These are phyloP conservation scores for Sutorius australiensis DNA, from an alignment of 768 basidiomycete species.

Conservation along the genomic window DNA sequence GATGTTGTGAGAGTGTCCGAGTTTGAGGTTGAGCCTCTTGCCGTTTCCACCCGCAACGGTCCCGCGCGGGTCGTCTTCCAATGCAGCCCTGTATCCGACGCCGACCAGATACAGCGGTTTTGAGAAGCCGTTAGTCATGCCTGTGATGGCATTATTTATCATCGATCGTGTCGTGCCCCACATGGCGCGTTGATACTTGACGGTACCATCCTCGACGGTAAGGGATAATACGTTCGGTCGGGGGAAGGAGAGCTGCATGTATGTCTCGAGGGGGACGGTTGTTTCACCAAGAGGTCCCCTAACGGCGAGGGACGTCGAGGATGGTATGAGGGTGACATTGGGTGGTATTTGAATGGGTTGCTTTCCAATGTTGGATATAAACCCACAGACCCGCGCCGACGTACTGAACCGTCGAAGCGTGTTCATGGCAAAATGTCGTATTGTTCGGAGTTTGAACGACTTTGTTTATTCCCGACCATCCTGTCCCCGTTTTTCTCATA, in stretches of 20 bases:
- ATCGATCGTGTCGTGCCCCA: conserved; percentile 96
- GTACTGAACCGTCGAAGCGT: conserved; percentile 45
- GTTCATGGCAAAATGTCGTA: conserved; percentile 7
- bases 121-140: conserved; percentile 85
- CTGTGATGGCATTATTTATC: conserved; percentile 84
- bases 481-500: too few relatives aligned
- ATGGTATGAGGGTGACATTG: conserved; percentile 40
- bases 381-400: conserved; percentile 43
- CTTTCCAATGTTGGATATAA: conserved; percentile 57
- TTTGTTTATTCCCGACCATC: too few relatives aligned
- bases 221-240: conserved; percentile 35
- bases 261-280: conserved; percentile 44
- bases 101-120: conserved; percentile 87
- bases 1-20: conserved; percentile 89
- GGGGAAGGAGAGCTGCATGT: conserved; percentile 39
- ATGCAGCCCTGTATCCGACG: conserved; percentile 85
- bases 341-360: conserved; percentile 56
- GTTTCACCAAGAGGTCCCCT: conserved; percentile 54
- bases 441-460: background rate
- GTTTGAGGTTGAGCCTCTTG: conserved; percentile 80
- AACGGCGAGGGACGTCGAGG: conserved; percentile 45
- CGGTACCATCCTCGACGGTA: conserved; percentile 52
- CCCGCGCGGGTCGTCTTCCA: conserved; percentile 78
- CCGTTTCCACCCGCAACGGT: conserved; percentile 54
- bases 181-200: conserved; percentile 79